These are phyloP conservation scores for Stemphylium vesicarium DNA, from an alignment of 2,329 filamentous ascomycete species.

Conservation along the genomic window DNA sequence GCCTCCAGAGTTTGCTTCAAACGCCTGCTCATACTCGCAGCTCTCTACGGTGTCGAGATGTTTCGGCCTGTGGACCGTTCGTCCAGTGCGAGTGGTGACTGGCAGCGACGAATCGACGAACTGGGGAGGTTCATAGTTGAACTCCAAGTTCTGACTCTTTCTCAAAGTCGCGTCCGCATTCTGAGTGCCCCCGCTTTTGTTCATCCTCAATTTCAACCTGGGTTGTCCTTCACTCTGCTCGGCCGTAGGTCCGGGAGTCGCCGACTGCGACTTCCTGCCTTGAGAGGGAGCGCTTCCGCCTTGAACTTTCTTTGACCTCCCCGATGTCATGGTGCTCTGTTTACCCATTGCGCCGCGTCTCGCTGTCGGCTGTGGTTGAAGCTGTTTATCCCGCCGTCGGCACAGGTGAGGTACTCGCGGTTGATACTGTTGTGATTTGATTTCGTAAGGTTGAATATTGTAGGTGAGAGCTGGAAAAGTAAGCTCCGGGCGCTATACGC, in stretches of 20 bases:
- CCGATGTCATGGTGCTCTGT: neutral
- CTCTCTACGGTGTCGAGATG: neutral
- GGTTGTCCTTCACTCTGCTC: neutral
- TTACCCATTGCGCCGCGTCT: neutral
- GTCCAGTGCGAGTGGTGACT: slow-evolving; percentile 6
- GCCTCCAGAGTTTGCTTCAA: neutral
- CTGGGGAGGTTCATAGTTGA: neutral
- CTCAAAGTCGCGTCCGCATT: neutral
- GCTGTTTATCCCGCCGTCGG: too few relatives aligned
- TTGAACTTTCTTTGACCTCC: neutral
- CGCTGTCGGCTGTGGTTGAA: neutral
- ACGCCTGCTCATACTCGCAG: slow-evolving; percentile 3
- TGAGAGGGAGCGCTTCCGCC: neutral
- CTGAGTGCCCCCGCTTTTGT: too few relatives aligned
- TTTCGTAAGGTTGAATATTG: neutral
- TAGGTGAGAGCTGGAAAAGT: neutral
- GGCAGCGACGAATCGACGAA: neutral
- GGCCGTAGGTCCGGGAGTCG: neutral
- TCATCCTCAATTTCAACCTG: neutral
- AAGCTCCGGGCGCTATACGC: neutral
- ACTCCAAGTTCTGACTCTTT: neutral
- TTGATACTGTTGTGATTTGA: too few relatives aligned
- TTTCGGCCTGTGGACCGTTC: neutral
- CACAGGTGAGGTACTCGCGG: too few relatives aligned
- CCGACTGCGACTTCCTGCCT: neutral